Evolutionary conservation across 2,329 filamentous ascomycete genomes (phyloP), one percentile per base, ranked within the genome.

Genomic region (Fusarium sp.): DNA sequence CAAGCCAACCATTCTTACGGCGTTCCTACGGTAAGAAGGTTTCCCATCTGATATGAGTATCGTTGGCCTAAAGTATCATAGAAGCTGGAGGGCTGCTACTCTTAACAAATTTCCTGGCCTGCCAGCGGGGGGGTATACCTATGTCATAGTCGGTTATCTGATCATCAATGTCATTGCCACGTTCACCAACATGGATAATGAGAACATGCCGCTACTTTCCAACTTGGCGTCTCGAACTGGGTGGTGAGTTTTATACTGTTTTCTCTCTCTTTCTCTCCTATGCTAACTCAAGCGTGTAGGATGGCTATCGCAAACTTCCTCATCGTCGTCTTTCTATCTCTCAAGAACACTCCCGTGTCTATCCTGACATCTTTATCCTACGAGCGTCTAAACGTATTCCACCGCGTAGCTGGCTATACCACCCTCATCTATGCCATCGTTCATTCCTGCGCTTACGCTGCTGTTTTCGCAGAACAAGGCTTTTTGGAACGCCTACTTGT

Each of bases 281-380:
- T 15, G 17, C 26, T 50, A 11, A 55, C 43, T 20, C 18, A 18
- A 9, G 14, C n/a, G 2, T 34, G 15, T 28, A 83, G 81, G 81
- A 74, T 83, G 59, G 74, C 78, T 2, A 68, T 82, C 17, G 73
- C 65, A 13, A 90, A 90, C 68, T 74, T 88, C 31, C 76, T 80
- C 14, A 76, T 90, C 17, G 80, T 87, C 14, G 78, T 88, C 14
- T 84, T 89, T 49, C 77, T 90, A 17, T 81, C 84, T 2, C 78
- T 90, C 42, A 89, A 88, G 69, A 88, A 89, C 71, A 89, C 87
- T 0, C 88, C 87, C 0, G 74, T 90, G 18, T 84, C 84, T 0
- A 82, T 83, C 61, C 67, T 90, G 13, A 85, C 84, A 2, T 78
- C 82, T 3, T 86, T 84, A 71, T 88, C 87, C 7, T 87, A 90